Evolutionary conservation across 2,329 filamentous ascomycete species (phyloP).

Genomic region (Coniochaeta sp.): DNA sequence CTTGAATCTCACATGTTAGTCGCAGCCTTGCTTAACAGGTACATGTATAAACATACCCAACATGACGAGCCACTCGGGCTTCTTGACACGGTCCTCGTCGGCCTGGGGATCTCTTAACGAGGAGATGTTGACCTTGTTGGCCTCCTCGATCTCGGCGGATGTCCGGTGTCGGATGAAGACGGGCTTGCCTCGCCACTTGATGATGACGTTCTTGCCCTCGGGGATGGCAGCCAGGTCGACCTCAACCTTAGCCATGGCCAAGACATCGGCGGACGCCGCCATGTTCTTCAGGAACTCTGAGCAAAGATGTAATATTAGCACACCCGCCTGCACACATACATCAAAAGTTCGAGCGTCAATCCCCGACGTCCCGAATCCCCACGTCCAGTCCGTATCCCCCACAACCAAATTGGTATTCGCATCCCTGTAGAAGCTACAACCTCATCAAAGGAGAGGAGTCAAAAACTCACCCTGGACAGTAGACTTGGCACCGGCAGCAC

Average conservation of each 20-base stretch:
- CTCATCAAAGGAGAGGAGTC: conserved; percentile 3
- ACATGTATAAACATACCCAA: conserved; percentile 53
- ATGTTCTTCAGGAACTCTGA: conserved; percentile 99
- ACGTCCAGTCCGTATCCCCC: neutral
- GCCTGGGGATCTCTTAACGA: conserved; percentile 83
- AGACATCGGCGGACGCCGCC: conserved; percentile 95
- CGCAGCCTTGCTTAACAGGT: neutral
- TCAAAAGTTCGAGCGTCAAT: neutral
- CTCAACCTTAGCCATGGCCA: conserved; percentile 99
- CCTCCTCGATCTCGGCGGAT: conserved; percentile 84
- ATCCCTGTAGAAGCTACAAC: neutral
- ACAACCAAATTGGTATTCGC: neutral
- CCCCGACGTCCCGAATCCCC: neutral
- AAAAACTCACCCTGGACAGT: conserved; percentile 86
- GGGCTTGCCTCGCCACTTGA: conserved; percentile 99
- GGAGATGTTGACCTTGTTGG: conserved; percentile 78
- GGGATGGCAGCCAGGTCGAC: conserved; percentile 87
- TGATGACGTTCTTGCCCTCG: conserved; percentile 99
- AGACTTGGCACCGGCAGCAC: conserved; percentile 90
- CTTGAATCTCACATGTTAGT: conserved; percentile 34
- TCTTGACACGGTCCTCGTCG: conserved; percentile 91
- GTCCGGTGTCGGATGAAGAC: conserved; percentile 99
- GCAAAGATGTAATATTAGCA: neutral
- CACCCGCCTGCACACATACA: neutral
- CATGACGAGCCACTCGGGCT: conserved; percentile 99